Evolutionary conservation across 352 stramenopile genomes (phyloP), one percentile per base, ranked within the genome.

Genomic region (Peronospora farinosa): DNA sequence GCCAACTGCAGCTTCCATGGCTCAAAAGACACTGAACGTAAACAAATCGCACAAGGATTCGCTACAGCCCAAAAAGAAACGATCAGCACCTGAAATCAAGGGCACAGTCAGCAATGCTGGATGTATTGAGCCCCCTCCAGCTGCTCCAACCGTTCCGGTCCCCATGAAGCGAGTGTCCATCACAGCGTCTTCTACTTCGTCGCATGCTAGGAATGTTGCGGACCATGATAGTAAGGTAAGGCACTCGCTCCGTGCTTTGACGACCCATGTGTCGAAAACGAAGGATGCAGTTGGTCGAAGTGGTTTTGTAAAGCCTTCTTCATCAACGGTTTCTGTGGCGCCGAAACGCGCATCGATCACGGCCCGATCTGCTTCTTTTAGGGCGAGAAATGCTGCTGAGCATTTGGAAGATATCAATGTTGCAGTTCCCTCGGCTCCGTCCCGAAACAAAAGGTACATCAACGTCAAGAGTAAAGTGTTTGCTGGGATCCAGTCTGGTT

Each of bases 391-490:
- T 32, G 27, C 55, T 9, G 40, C 52, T 23, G 63, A 63, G 21
- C 31, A 47, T 17, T 13, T 44, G 7, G 51, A 63, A 4, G 51
- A 51, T 12, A 27, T 42, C 10, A 36, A 25, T 1, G 6, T 37
- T 0, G 2, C 56, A 21, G 10, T 44, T 5, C 25, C 52, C 6
- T 47, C 47, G 15, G 12, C 21, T 45, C 36, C 46, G 5, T 9
- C 36, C 15, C 56, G 61, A 23, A 78, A 62, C 35, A 78, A 70
- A 36, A 67, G 54, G 35, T 80, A 79, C 32, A 59, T 63, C 1
- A 74, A 66, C 27, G 60, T 85, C n/a, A 66, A 78, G 38, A 82
- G 66, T 47, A 85, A 80, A 17, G 68, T 82, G 8, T 52, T 64
- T 12, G 52, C 63, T 41, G 47, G 47, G 4, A 56, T 72, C 10